Evolutionary conservation across 192 early-diverging fungal genomes (phyloP).

Genomic region (Linnemannia hyalina): DNA sequence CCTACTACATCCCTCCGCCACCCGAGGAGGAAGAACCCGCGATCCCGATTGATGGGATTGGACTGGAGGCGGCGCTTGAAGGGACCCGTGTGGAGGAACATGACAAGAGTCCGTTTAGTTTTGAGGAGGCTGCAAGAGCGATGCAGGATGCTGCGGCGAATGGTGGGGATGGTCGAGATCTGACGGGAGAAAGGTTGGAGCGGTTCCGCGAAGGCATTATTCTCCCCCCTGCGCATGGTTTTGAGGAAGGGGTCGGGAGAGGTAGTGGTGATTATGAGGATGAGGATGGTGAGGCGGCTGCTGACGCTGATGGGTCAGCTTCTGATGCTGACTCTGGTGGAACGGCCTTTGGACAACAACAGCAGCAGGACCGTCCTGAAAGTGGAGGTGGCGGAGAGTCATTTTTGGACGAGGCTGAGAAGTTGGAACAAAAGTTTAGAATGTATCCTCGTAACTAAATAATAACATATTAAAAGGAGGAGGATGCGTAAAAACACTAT

Average conservation of each 20-base stretch:
- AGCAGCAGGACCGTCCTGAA: not conserved
- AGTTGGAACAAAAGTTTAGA: conserved; percentile 18
- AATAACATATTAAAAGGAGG: not conserved
- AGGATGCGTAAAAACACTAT: too few relatives aligned
- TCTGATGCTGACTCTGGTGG: not conserved
- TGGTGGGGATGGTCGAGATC: not conserved
- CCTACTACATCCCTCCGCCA: conserved; percentile 29
- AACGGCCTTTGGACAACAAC: too few relatives aligned
- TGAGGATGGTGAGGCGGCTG: not conserved
- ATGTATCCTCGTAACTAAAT: not conserved
- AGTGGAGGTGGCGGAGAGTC: not conserved
- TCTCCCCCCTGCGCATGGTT: not conserved
- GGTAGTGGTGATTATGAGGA: conserved; percentile 4
- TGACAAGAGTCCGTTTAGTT: not conserved
- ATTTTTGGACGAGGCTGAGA: conserved; percentile 24
- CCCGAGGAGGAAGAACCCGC: not conserved
- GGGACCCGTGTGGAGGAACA: not conserved
- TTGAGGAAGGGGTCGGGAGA: not conserved
- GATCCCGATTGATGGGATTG: conserved; percentile 24
- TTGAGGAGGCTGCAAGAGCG: not conserved
- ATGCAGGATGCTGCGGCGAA: not conserved
- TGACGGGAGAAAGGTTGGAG: conserved; percentile 27
- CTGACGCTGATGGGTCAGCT: not conserved
- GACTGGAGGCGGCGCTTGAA: conserved; percentile 5
- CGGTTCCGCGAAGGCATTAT: conserved; percentile 48